phyloP scores from a whole-genome alignment of 2,329 filamentous ascomycete species.

The Fonsecaea monophora region DNA sequence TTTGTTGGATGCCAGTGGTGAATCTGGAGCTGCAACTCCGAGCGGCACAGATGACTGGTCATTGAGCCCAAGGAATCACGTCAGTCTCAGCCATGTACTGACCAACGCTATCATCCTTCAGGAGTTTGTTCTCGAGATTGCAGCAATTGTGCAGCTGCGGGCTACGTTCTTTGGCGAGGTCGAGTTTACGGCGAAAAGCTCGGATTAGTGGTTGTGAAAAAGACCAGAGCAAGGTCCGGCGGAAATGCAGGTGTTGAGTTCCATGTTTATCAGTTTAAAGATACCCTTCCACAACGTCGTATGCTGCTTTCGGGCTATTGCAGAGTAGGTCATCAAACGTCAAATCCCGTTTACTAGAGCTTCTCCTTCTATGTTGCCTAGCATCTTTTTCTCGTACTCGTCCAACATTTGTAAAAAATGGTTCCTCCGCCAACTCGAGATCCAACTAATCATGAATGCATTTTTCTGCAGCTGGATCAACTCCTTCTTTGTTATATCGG shows the following conservation, averaged over 20 bases:
- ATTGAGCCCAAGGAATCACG: slow-evolving; percentile 50
- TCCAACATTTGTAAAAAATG: slow-evolving; percentile 34
- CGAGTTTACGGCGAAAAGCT: slow-evolving; percentile 21
- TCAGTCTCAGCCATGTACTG: slow-evolving; percentile 77
- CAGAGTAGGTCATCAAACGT: neutral
- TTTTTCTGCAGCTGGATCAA: slow-evolving; percentile 38
- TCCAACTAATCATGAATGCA: slow-evolving; percentile 38
- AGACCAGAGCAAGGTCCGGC: neutral
- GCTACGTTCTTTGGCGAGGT: slow-evolving; percentile 77
- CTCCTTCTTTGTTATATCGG: slow-evolving; percentile 33
- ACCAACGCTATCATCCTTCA: slow-evolving; percentile 82
- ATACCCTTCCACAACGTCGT: neutral
- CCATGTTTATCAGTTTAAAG: slow-evolving; percentile 2
- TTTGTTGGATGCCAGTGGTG: slow-evolving; percentile 17
- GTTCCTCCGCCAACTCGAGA: slow-evolving; percentile 36
- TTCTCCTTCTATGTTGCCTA: slow-evolving; percentile 10
- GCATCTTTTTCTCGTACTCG: slow-evolving; percentile 31
- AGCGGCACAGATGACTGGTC: slow-evolving; percentile 19
- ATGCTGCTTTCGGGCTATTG: neutral
- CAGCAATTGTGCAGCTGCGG: slow-evolving; percentile 75
- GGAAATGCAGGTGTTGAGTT: neutral
- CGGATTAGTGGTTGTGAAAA: slow-evolving; percentile 16
- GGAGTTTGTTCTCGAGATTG: slow-evolving; percentile 78
- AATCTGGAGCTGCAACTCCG: slow-evolving; percentile 35
- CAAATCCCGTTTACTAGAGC: slow-evolving; percentile 17